Percentiles rank a stretch among this genome's conserved stretches.
Conservation (phyloP, 371 early-diverging fungal species). For the Gilbertella persicaria region DNA sequence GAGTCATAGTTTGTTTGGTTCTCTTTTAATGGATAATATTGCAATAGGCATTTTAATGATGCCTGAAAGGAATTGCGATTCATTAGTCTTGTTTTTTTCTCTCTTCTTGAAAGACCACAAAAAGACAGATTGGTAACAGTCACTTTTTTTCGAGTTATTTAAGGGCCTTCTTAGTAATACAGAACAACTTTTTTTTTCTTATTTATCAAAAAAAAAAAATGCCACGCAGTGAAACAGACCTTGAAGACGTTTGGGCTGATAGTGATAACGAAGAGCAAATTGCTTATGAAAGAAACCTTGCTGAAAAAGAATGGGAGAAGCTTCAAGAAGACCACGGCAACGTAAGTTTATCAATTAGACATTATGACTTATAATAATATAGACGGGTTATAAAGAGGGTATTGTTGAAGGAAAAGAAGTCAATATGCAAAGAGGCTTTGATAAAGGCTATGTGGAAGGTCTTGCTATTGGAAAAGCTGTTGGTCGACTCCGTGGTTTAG, state of each 20-base stretch:
- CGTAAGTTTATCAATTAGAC: slow-evolving; percentile 27
- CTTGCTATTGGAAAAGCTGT: slow-evolving; percentile 43
- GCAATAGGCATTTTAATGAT: no score
- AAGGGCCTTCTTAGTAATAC: no score
- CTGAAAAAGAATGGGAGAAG: slow-evolving; percentile 56
- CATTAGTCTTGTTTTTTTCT: no score
- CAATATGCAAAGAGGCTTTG: slow-evolving; percentile 65
- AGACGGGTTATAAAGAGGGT: slow-evolving; percentile 71
- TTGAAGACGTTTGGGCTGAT: slow-evolving; percentile 53
- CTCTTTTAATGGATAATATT: no score
- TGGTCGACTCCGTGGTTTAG: slow-evolving; percentile 54
- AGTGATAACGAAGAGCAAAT: slow-evolving; percentile 34
- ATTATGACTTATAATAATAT: background rate
- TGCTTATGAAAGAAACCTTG: slow-evolving; percentile 49
- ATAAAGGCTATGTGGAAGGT: slow-evolving; percentile 58
- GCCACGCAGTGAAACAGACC: background rate
- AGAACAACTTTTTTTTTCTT: background rate
- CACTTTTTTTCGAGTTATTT: no score
- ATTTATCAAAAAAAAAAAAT: background rate
- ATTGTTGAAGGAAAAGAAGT: slow-evolving; percentile 65
- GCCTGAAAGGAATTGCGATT: no score
- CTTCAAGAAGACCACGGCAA: slow-evolving; percentile 61
- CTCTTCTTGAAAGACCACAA: no score
- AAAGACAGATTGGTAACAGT: no score
- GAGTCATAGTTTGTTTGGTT: no score